A percentile compares a stretch with the other conserved stretches of the same genome.
Evolutionary conservation across 164 flowering plant species (phyloP).

Genomic region (Vitis labrusca): DNA sequence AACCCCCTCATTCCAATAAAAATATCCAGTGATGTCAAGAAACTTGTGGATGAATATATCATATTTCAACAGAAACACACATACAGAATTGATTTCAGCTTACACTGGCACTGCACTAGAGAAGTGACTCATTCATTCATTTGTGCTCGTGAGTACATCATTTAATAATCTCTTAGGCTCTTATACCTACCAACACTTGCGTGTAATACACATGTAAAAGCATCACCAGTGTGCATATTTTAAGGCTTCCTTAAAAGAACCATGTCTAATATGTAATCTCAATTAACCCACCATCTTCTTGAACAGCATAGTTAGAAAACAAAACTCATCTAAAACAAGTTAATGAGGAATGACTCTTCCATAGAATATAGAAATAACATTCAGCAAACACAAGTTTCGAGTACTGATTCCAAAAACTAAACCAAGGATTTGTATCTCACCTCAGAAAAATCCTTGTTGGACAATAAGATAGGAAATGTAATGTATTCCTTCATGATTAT

Average conservation of each 20-base stretch:
- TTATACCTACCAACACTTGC: too few species aligned
- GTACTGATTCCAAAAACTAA: not conserved
- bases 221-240: too few species aligned
- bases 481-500: slow-evolving; percentile 58
- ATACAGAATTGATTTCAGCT: too few species aligned
- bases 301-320: not conserved
- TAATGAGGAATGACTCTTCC: not conserved
- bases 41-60: too few species aligned
- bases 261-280: not conserved
- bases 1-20: too few species aligned
- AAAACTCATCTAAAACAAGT: not conserved
- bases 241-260: not conserved
- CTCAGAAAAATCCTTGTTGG: slow-evolving; percentile 48
- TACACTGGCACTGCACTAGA: too few species aligned
- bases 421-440: slow-evolving; percentile 29
- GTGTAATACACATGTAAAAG: too few species aligned
- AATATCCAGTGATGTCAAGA: too few species aligned
- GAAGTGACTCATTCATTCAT: too few species aligned
- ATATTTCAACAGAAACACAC: too few species aligned
- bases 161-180: too few species aligned
- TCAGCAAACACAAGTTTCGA: not conserved
- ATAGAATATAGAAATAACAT: not conserved
- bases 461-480: slow-evolving; percentile 67
- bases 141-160: too few species aligned
- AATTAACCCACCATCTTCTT: not conserved